Conservation (phyloP, 441 rosid species). For the Metrosideros polymorpha region DNA sequence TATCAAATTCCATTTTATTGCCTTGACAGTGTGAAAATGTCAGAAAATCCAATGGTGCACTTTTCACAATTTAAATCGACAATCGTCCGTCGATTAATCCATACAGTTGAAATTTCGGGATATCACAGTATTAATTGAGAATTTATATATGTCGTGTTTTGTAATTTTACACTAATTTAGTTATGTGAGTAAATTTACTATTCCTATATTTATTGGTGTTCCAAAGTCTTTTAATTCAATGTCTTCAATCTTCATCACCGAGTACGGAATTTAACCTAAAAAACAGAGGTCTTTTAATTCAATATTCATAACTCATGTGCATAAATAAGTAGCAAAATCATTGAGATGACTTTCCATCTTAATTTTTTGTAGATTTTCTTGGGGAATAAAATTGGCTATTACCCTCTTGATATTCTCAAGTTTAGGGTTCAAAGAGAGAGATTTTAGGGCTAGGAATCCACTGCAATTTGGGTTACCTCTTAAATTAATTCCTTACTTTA, state of each 20-base stretch:
- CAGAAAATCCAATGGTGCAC: no score
- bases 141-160: not conserved
- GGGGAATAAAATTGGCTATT: not conserved
- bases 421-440: not conserved
- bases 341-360: not conserved
- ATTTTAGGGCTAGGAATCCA: not conserved
- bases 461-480: not conserved
- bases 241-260: not conserved
- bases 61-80: no score
- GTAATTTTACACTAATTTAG: not conserved
- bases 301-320: not conserved
- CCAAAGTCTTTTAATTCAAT: not conserved
- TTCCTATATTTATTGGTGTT: not conserved
- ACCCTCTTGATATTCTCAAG: not conserved
- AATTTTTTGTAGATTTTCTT: not conserved
- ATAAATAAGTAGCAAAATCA: not conserved
- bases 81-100: no score
- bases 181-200: not conserved
- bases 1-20: no score
- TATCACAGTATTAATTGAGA: not conserved
- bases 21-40: no score
- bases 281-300: not conserved
- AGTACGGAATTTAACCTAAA: not conserved
- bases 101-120: no score
- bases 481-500: not conserved